Percentiles rank a stretch among this genome's conserved stretches.
Evolutionary conservation across 2,329 filamentous ascomycete species (phyloP).

Genomic region (Aspergillus alliaceus): DNA sequence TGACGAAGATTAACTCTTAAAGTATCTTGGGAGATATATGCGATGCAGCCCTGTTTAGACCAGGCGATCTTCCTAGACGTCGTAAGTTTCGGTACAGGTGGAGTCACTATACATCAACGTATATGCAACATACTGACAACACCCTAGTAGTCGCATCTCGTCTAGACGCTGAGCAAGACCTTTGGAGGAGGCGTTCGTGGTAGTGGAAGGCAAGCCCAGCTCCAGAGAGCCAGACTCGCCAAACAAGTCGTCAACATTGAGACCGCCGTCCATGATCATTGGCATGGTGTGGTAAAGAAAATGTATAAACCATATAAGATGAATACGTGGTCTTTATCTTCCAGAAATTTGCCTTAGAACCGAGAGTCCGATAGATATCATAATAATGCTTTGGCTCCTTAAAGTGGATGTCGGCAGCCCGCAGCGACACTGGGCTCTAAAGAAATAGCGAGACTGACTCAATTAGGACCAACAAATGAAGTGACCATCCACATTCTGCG

Average conservation of each 20-base stretch:
- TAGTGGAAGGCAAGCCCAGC: conserved; percentile 56
- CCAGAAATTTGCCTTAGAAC: not conserved
- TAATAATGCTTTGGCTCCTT: not conserved
- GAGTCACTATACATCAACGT: not conserved
- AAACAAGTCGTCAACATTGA: conserved; percentile 73
- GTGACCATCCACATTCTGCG: not conserved
- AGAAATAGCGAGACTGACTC: not conserved
- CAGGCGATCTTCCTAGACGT: conserved; percentile 71
- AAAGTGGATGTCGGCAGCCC: not conserved
- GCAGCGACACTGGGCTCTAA: not conserved
- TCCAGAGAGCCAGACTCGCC: conserved; percentile 61
- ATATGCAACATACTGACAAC: conserved; percentile 68
- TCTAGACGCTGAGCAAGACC: conserved; percentile 72
- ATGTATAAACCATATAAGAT: not conserved
- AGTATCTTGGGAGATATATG: conserved; percentile 73
- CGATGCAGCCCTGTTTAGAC: conserved; percentile 85
- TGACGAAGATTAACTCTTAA: conserved; percentile 70
- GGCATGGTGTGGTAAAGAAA: conserved; percentile 38
- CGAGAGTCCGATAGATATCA: not conserved
- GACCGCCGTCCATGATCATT: conserved; percentile 57
- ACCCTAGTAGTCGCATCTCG: conserved; percentile 72
- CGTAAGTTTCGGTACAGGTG: conserved; percentile 19
- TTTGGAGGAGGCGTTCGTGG: conserved; percentile 54
- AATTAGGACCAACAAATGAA: not conserved
- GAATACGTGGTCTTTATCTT: not conserved